Evolutionary conservation across 768 basidiomycete species (phyloP).

Genomic region (Austroboletus eburneus): DNA sequence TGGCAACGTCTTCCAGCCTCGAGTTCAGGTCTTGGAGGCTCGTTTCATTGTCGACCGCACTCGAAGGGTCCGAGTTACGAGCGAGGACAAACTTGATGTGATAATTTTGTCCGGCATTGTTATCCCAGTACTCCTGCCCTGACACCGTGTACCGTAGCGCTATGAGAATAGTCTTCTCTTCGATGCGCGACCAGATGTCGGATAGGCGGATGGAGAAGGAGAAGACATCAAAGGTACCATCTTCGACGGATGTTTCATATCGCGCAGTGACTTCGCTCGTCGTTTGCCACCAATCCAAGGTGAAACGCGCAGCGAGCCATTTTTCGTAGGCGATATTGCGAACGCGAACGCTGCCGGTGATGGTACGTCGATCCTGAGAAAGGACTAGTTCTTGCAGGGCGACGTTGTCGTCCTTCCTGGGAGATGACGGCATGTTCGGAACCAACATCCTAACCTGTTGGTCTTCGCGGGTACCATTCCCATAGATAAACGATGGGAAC

Average conservation of each 20-base stretch:
- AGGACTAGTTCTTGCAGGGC: conserved; percentile 54
- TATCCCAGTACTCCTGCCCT: conserved; percentile 89
- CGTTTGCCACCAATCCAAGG: conserved; percentile 93
- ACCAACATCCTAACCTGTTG: conserved; percentile 55
- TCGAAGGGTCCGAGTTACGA: conserved; percentile 22
- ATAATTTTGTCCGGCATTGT: conserved; percentile 79
- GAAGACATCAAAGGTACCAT: conserved; percentile 62
- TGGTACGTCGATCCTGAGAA: conserved; percentile 44
- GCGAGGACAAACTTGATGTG: conserved; percentile 55
- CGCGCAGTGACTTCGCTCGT: conserved; percentile 87
- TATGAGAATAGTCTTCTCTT: conserved; percentile 78
- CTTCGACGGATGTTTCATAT: conserved; percentile 44
- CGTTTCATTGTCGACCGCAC: conserved; percentile 36
- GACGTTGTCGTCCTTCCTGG: conserved; percentile 41
- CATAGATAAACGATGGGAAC: conserved; percentile 67
- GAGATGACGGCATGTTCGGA: conserved; percentile 58
- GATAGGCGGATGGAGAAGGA: conserved; percentile 70
- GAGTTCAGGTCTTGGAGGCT: conserved; percentile 58
- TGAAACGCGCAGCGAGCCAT: conserved; percentile 85
- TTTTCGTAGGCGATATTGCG: conserved; percentile 87
- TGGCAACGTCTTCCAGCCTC: conserved; percentile 64
- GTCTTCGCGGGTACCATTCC: conserved; percentile 31
- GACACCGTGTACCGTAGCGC: conserved; percentile 70
- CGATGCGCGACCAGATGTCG: conserved; percentile 72
- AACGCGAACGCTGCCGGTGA: conserved; percentile 75